Conservation (phyloP, 768 basidiomycete genomes). For the Pulveroboletus sp. region DNA sequence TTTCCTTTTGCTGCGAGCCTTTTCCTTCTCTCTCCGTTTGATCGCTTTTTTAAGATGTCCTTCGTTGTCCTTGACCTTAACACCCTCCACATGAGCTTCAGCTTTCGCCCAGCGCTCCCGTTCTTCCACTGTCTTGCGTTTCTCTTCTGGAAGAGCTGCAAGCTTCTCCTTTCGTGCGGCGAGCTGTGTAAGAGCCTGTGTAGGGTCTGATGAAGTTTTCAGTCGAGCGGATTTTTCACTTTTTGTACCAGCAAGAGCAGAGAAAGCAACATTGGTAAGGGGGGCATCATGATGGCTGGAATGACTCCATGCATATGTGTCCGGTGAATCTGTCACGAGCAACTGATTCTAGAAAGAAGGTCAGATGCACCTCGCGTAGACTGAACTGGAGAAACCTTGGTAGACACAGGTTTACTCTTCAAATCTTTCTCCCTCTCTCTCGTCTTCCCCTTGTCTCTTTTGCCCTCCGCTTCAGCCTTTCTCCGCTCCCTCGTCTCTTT, state of each 20-base stretch:
- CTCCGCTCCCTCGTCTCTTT: constrained; percentile 86
- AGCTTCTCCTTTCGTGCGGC: constrained; percentile 73
- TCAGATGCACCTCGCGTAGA: background rate
- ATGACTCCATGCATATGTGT: constrained; percentile 14
- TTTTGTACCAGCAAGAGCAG: constrained; percentile 48
- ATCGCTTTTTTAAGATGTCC: constrained; percentile 82
- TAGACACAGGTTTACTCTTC: constrained; percentile 38
- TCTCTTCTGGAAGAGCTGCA: constrained; percentile 73
- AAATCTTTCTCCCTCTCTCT: constrained; percentile 45
- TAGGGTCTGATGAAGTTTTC: constrained; percentile 74
- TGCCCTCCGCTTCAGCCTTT: constrained; percentile 54
- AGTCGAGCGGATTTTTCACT: constrained; percentile 47
- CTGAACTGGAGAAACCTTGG: constrained; percentile 44
- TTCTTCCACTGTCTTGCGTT: constrained; percentile 75
- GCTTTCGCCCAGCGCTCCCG: constrained; percentile 89
- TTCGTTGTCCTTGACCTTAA: constrained; percentile 89
- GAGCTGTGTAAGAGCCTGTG: constrained; percentile 81
- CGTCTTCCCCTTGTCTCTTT: constrained; percentile 46
- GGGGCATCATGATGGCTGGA: constrained; percentile 35
- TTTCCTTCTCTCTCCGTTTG: constrained; percentile 90
- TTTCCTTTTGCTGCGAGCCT: constrained; percentile 73
- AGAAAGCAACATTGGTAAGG: constrained; percentile 69
- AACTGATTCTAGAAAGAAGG: constrained; percentile 52
- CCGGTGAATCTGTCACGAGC: constrained; percentile 54
- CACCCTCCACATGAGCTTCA: constrained; percentile 79